phyloP scores from a whole-genome alignment of 2,329 filamentous ascomycete species.

The Pestalotiopsis sp. region DNA sequence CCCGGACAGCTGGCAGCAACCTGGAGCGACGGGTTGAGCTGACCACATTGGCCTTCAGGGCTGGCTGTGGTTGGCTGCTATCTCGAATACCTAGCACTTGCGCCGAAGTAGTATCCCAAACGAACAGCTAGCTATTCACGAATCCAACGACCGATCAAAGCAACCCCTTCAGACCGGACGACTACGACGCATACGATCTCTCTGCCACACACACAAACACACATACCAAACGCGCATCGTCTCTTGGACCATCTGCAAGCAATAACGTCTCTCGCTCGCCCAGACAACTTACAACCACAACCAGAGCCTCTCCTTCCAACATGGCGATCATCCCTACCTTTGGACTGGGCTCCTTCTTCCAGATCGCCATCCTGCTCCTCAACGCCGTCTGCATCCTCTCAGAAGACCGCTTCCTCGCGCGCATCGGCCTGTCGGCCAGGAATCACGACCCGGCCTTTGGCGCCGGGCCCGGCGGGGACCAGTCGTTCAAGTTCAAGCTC shows the following conservation, averaged over 20 bases:
- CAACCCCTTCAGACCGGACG: background rate
- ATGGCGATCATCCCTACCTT: constrained; percentile 76
- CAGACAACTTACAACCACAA: background rate
- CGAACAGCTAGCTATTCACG: background rate
- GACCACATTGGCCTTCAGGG: background rate
- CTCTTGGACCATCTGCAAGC: background rate
- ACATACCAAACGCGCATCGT: background rate
- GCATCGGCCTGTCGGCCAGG: constrained; percentile 80
- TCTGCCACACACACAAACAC: background rate
- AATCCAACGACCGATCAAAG: background rate
- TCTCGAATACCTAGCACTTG: background rate
- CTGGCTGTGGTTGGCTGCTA: background rate
- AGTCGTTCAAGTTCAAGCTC: constrained; percentile 81
- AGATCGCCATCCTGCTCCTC: constrained; percentile 70
- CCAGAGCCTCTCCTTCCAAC: constrained; percentile 31
- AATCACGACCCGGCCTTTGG: constrained; percentile 80
- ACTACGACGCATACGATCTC: background rate
- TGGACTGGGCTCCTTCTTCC: constrained; percentile 63
- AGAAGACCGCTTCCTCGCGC: constrained; percentile 89
- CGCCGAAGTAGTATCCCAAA: background rate
- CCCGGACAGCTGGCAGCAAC: constrained; percentile 6
- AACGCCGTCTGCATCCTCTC: constrained; percentile 94
- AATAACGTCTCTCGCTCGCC: background rate
- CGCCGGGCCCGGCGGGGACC: constrained; percentile 61
- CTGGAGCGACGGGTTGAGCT: background rate